Evolutionary conservation across 1,284 basidiomycete genomes (phyloP), one percentile per base, ranked within the genome.

Genomic region (Pyrrhoderma noxium): DNA sequence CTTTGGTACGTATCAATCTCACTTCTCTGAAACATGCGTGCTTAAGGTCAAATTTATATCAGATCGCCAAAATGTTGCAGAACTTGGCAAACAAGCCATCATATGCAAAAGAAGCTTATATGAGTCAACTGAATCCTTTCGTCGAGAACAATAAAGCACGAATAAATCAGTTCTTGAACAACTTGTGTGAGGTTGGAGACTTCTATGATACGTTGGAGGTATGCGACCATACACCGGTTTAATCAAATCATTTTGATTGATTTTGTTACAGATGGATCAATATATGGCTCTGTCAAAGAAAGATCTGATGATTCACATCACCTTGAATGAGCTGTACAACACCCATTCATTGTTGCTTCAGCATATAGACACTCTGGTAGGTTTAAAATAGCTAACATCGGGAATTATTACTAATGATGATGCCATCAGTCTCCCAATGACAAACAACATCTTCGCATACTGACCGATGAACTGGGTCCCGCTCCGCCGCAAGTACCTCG

Each of bases 251-350:
- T 51, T 51, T n/a, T 51, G 39, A 19, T 47, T 41, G 52, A 18
- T 45, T 16, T n/a, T 22, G 34, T 35, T 25, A 0, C 58, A 95
- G 90, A 93, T 98, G 85, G 95, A 99, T 69, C 96, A 99, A 75
- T 99, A 99, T 69, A 97, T 99, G 93, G 95, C 96, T 11, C 73
- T 99, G 54, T 97, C 94, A 53, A 99, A 99, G 77, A 98, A 97
- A 71, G 95, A 99, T 65, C 75, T 98, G 56, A 84, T 89, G 74
- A 98, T 99, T 70, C 89, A 92, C 67, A 99, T 99, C 65, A 98
- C 96, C n/a, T 74, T 99, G 66, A 99, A 99, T 66, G 96, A 99
- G 75, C 65, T 99, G 72, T 98, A 97, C 71, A 96, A 96, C 70
- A 98, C 94, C 2, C 95, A 99, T 67, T 89, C 93, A 31, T 75